These are phyloP conservation scores for Tetrahymena thermophila DNA, from an alignment of 73 alveolate species.

Conservation along the genomic window DNA sequence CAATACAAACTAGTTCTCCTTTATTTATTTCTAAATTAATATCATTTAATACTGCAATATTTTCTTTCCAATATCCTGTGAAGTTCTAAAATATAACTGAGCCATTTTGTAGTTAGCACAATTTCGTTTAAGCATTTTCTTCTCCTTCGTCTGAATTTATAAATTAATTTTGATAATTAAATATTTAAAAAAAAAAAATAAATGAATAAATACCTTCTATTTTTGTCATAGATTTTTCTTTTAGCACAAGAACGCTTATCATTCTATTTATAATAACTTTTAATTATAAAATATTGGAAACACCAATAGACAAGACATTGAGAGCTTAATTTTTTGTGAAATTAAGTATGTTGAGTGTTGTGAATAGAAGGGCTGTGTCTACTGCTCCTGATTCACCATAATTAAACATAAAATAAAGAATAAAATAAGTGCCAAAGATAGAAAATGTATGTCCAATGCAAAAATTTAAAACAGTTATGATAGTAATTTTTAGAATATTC, in stretches of 20 bases:
- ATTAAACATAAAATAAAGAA: not conserved
- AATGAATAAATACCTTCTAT: not conserved
- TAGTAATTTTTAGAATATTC: not conserved
- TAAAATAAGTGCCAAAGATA: not conserved
- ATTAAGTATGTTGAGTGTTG: not conserved
- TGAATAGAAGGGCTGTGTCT: not conserved
- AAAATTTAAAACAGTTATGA: not conserved
- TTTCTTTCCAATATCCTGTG: slow-evolving; percentile 24
- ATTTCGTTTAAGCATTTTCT: not conserved
- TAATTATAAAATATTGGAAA: not conserved
- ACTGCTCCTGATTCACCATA: not conserved
- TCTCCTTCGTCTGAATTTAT: not conserved
- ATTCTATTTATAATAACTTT: not conserved
- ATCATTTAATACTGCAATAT: slow-evolving; percentile 30
- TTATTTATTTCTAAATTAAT: slow-evolving; percentile 17
- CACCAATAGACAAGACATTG: slow-evolving; percentile 5
- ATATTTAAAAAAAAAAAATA: not conserved
- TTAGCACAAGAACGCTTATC: not conserved
- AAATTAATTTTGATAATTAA: not conserved
- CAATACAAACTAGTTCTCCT: slow-evolving; percentile 54
- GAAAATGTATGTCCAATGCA: not conserved
- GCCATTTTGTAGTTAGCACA: not conserved
- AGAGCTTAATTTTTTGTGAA: not conserved
- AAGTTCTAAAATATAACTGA: not conserved
- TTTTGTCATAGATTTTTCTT: not conserved